Conservation (phyloP, 441 rosid genomes). For the Corymbia citriodora region DNA sequence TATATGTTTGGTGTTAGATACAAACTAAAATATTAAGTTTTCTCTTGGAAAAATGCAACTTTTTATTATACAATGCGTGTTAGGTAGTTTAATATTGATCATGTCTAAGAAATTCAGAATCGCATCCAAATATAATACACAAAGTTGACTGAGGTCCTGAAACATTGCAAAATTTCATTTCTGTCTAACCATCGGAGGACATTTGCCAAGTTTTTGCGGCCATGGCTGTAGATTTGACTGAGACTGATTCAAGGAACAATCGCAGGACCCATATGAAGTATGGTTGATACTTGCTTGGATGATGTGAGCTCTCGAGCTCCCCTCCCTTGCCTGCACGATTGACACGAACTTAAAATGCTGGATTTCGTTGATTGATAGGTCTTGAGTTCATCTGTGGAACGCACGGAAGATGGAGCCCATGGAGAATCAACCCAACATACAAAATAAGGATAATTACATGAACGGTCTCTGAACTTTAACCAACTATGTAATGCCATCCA, state of each 20-base stretch:
- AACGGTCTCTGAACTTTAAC: not conserved
- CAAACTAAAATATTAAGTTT: not conserved
- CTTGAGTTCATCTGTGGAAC: not conserved
- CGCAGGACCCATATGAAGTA: not conserved
- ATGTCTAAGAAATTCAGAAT: not conserved
- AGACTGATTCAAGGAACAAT: not conserved
- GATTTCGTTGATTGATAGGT: not conserved
- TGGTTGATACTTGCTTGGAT: slow-evolving; percentile 28
- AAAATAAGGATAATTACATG: not conserved
- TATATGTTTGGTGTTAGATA: not conserved
- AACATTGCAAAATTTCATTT: not conserved
- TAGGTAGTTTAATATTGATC: not conserved
- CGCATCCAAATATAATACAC: not conserved
- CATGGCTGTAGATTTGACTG: not conserved
- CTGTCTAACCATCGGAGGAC: not conserved
- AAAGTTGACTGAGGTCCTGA: not conserved
- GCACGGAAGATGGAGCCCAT: not conserved
- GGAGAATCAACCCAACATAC: not conserved
- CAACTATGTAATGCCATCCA: rapidly evolving
- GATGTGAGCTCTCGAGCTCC: slow-evolving; percentile 28
- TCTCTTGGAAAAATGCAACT: not conserved
- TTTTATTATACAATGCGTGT: not conserved
- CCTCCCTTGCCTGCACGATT: slow-evolving; percentile 35
- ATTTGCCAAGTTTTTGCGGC: not conserved
- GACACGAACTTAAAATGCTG: not conserved